Conservation (phyloP, 2,329 filamentous ascomycete species). For the Botryosphaeria dothidea region DNA sequence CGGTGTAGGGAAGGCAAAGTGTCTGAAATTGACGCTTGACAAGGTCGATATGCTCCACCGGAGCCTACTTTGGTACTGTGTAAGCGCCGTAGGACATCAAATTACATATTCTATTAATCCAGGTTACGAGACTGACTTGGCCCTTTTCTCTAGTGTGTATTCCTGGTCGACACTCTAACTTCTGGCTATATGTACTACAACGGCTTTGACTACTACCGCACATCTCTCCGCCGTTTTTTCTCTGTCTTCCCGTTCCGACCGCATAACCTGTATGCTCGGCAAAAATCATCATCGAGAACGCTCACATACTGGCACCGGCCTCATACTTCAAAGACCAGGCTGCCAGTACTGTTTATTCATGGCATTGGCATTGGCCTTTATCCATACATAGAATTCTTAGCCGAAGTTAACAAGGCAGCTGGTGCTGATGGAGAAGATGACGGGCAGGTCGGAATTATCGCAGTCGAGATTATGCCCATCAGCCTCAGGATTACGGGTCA, state of each 20-base stretch:
- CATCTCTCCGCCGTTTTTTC: conserved; percentile 43
- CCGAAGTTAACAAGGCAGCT: conserved; percentile 46
- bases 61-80: conserved; percentile 63
- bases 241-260: conserved; percentile 61
- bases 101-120: too few species aligned
- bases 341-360: conserved; percentile 68
- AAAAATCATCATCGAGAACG: conserved; percentile 29
- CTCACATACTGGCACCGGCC: conserved; percentile 68
- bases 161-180: conserved; percentile 53
- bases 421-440: conserved; percentile 43
- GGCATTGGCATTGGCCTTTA: conserved; percentile 70
- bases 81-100: too few species aligned
- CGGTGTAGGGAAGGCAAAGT: conserved; percentile 58
- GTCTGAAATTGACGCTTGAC: conserved; percentile 66
- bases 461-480: conserved; percentile 65
- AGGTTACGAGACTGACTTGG: too few species aligned
- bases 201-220: conserved; percentile 57
- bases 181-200: conserved; percentile 45
- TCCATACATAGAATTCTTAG: conserved; percentile 61
- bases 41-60: conserved; percentile 61
- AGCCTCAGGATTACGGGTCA: conserved; percentile 62
- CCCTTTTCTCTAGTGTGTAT: conserved; percentile 46
- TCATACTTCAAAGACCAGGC: conserved; percentile 58
- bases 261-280: conserved; percentile 36
- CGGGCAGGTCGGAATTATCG: conserved; percentile 66